These are phyloP conservation scores for Seiridium cupressi DNA, from an alignment of 2,329 filamentous ascomycete species.

Conservation along the genomic window DNA sequence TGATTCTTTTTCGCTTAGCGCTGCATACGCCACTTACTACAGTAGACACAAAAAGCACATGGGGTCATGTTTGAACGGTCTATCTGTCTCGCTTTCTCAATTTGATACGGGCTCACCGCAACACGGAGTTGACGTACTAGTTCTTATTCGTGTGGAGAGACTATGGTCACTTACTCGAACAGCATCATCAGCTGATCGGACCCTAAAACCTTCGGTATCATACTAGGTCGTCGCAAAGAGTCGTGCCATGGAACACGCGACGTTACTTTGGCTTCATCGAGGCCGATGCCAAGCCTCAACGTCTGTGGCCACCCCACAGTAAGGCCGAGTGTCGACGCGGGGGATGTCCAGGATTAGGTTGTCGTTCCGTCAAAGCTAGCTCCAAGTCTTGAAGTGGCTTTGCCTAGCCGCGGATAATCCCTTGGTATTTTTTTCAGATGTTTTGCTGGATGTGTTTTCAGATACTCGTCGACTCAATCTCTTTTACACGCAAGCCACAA, in stretches of 20 bases:
- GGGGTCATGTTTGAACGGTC: neutral
- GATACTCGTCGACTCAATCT: neutral
- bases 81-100: neutral
- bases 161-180: neutral
- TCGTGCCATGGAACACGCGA: neutral
- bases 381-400: neutral
- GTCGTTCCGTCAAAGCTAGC: neutral
- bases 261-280: slow-evolving; percentile 1
- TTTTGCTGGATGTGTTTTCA: too few relatives aligned
- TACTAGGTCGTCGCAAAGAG: neutral
- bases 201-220: neutral
- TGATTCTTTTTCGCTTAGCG: neutral
- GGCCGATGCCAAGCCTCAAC: slow-evolving; percentile 1
- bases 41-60: neutral
- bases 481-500: neutral
- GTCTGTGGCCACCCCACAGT: slow-evolving; percentile 4
- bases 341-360: slow-evolving; percentile 1
- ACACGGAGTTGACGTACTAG: neutral
- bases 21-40: neutral
- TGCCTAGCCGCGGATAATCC: slow-evolving; percentile 5
- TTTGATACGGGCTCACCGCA: neutral
- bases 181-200: neutral
- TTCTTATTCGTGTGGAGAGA: neutral
- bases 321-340: slow-evolving; percentile 5
- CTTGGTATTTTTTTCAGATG: neutral